These are phyloP conservation scores for Thalassiosira delicatula DNA, from an alignment of 352 stramenopile species.

Conservation along the genomic window DNA sequence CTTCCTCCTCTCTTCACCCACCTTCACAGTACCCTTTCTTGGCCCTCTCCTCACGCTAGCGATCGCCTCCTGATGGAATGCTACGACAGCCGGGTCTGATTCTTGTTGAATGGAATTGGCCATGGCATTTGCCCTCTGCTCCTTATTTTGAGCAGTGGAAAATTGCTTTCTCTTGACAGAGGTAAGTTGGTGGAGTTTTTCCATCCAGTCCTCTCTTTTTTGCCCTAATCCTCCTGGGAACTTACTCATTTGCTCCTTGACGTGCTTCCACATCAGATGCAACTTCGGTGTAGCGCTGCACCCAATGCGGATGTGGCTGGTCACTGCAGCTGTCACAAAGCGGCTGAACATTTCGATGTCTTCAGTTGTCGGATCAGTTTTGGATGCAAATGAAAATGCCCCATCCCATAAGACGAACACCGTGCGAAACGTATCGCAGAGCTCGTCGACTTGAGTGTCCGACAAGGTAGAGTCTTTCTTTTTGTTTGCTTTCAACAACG, in stretches of 20 bases:
- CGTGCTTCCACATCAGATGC: conserved; percentile 45
- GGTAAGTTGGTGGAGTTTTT: conserved; percentile 13
- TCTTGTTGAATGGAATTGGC: neutral
- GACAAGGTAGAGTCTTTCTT: conserved; percentile 2
- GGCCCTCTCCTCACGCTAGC: too few relatives aligned
- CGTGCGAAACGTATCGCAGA: conserved; percentile 8
- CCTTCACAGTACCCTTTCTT: too few relatives aligned
- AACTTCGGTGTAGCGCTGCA: conserved; percentile 45
- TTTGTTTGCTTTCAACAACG: neutral
- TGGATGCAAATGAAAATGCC: conserved; percentile 34
- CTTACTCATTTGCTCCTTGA: conserved; percentile 23
- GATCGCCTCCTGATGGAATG: too few relatives aligned
- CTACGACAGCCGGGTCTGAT: too few relatives aligned
- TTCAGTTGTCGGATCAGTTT: conserved; percentile 22
- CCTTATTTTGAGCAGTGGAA: neutral
- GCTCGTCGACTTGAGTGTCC: conserved; percentile 12
- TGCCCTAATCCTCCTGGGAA: conserved; percentile 34
- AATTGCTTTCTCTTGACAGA: neutral
- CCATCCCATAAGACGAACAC: conserved; percentile 49
- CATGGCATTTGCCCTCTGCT: neutral
- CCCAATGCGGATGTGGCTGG: conserved; percentile 4
- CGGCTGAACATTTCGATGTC: conserved; percentile 10
- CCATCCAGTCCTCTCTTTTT: conserved; percentile 45
- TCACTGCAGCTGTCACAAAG: conserved; percentile 32
- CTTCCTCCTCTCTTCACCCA: too few relatives aligned